Evolutionary conservation across 2,329 filamentous ascomycete genomes (phyloP).

Genomic region (Emmonsiellopsis sp.): DNA sequence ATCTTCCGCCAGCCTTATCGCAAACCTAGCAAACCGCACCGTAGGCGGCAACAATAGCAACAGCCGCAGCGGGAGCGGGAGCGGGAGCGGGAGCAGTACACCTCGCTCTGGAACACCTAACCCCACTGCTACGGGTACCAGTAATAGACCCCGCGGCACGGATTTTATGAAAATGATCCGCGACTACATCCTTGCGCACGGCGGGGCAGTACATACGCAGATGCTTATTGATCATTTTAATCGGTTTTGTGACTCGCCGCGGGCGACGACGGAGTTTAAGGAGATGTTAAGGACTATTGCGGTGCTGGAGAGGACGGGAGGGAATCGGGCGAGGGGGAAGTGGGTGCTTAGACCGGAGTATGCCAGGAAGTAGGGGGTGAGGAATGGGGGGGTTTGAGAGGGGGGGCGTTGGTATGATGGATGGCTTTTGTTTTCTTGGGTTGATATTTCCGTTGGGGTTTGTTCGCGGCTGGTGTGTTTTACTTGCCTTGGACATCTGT

Average conservation of each 20-base stretch:
- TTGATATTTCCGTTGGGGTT: too few relatives aligned
- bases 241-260: constrained; percentile 59
- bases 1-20: constrained; percentile 31
- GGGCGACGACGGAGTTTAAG: constrained; percentile 71
- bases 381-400: not conserved
- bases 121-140: constrained; percentile 13
- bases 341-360: constrained; percentile 55
- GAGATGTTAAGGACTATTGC: constrained; percentile 69
- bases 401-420: not conserved
- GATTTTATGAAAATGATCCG: constrained; percentile 66
- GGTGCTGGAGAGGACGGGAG: constrained; percentile 49
- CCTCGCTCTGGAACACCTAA: constrained; percentile 26
- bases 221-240: constrained; percentile 87
- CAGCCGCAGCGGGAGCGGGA: constrained; percentile 14
- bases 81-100: constrained; percentile 34
- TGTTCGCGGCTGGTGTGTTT: too few relatives aligned
- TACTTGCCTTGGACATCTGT: not conserved
- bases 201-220: constrained; percentile 70
- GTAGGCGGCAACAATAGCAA: constrained; percentile 3
- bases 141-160: constrained; percentile 36
- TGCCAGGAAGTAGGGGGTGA: constrained; percentile 11
- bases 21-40: constrained; percentile 26
- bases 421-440: not conserved
- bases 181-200: constrained; percentile 67
- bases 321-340: constrained; percentile 39